phyloP scores from a whole-genome alignment of 2,329 filamentous ascomycete species.

The Ophiostoma ips region DNA sequence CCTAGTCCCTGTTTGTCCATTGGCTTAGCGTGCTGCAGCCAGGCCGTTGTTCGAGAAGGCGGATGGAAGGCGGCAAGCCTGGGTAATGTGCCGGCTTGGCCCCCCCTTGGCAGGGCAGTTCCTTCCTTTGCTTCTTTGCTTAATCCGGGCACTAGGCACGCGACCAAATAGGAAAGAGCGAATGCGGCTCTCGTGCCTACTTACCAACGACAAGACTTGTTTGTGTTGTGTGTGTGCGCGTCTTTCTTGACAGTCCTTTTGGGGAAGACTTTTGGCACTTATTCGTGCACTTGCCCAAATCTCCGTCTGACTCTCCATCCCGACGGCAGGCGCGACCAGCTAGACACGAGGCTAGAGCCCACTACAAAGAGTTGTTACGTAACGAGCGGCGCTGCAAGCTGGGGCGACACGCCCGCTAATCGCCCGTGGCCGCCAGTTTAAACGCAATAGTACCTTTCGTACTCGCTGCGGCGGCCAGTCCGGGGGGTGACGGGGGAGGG shows the following conservation, averaged over 20 bases:
- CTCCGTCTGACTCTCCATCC: too few species aligned
- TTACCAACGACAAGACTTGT: neutral
- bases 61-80: neutral
- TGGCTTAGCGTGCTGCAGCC: neutral
- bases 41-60: neutral
- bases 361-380: neutral
- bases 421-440: neutral
- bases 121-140: neutral
- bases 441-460: neutral
- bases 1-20: too few species aligned
- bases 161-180: neutral
- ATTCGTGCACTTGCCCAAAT: too few species aligned
- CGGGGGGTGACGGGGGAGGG: neutral
- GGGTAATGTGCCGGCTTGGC: neutral
- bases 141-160: neutral
- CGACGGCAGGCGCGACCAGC: neutral
- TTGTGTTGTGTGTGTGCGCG: too few species aligned
- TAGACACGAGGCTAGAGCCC: neutral
- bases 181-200: neutral
- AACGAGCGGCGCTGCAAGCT: neutral
- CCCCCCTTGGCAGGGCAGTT: neutral
- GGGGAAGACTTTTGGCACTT: too few species aligned
- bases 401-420: neutral
- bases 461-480: neutral
- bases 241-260: too few species aligned